Base-by-base conservation (phyloP, 2,329 filamentous ascomycete species). In the Nemania sp. region DNA sequence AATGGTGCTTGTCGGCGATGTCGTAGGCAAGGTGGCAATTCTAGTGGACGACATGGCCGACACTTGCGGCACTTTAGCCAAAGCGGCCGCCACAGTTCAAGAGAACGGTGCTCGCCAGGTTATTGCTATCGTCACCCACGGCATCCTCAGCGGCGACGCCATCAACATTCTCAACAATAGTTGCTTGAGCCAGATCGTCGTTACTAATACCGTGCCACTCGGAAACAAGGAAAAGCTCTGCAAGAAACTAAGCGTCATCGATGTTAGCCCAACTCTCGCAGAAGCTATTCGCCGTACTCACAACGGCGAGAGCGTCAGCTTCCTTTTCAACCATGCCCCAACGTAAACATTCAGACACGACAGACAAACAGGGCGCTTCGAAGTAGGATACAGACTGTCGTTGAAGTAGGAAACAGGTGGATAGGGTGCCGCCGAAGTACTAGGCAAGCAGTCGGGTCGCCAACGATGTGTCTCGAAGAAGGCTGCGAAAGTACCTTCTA, bases 41-140 rank as follows among this genome's bases (percentile, higher is more conserved):
- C 86, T 99, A 43, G 93, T 99, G 42, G 93, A 97, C 71, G 93
- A 97, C 71, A 97, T 97, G 91, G 92, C 92, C 26, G 93, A 97
- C 70, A 97, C 93, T 3, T 97, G 92, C 72, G 91, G 91, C 63
- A 96, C 91, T 33, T 54, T 70, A 2, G 67, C 68, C 71, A 97
- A 97, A 77, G 94, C 92, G 2, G 94, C 93, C 14, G 86, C 90
- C 52, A 93, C 92, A 0, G 83, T 97, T 47, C 90, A 93, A 72
- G 82, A 90, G 65, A 88, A 97, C 67, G 90, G 91, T 26, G 93
- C 94, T 1, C 85, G 84, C 62, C 86, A 95, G 68, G 91, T 96
- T 31, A 90, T 96, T 59, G 94, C 94, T 20, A 95, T 97, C 62
- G 94, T 97, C 54, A 97, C 93, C 1, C 93, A 97, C 69, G 92